Evolutionary conservation across 2,329 filamentous ascomycete genomes (phyloP).

Genomic region (Coleophoma eucalyptorum): DNA sequence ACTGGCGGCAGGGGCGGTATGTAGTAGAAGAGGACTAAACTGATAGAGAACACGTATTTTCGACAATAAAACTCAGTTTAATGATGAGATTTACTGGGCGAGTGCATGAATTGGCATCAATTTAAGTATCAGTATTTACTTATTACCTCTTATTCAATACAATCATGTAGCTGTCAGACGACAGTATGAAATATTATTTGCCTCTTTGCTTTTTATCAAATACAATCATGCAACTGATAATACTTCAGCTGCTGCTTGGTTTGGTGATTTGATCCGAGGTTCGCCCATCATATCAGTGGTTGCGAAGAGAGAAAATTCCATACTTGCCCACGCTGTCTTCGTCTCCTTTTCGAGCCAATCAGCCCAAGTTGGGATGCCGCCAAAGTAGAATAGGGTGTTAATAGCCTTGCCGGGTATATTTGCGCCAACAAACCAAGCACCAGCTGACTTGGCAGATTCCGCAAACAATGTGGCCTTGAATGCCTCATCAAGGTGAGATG

Average conservation of each 20-base stretch:
- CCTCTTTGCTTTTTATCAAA: not conserved
- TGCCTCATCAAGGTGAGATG: slow-evolving; percentile 40
- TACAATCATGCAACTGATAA: not conserved
- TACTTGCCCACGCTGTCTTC: not conserved
- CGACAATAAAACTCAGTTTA: not conserved
- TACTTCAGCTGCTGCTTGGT: not conserved
- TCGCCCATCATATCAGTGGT: not conserved
- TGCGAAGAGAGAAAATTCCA: not conserved
- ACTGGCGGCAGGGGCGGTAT: not conserved
- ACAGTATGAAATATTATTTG: too few relatives aligned
- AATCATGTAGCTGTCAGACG: too few relatives aligned
- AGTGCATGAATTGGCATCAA: too few relatives aligned
- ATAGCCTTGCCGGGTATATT: slow-evolving; percentile 48
- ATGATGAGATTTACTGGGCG: not conserved
- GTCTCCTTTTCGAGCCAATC: not conserved
- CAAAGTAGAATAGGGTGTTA: slow-evolving; percentile 47
- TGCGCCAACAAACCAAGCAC: slow-evolving; percentile 47
- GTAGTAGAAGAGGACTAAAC: not conserved
- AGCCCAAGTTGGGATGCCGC: slow-evolving; percentile 11
- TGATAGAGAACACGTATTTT: not conserved
- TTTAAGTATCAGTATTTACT: too few relatives aligned
- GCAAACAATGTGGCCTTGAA: slow-evolving; percentile 45
- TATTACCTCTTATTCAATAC: too few relatives aligned
- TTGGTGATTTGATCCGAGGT: not conserved
- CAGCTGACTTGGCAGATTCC: slow-evolving; percentile 37